Evolutionary conservation across 805 yeast genomes (phyloP), one percentile per base, ranked within the genome.

Genomic region (Saccharomycopsis javanensis): DNA sequence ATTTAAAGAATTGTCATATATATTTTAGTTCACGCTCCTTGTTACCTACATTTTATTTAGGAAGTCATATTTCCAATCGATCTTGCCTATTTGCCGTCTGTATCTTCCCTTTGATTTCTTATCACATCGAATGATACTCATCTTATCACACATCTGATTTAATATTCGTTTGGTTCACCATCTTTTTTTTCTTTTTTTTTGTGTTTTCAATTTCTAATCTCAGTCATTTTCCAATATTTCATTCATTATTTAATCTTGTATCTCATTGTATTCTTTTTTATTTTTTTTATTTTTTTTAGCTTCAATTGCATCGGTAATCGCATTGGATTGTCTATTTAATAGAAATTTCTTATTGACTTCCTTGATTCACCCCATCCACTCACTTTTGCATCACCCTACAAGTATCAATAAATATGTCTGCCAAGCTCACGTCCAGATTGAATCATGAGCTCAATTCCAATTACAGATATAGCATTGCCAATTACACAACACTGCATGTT

Each of bases 401-500:
- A 31, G 13, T 31, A 11, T n/a, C 35, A 35, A 27, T 7, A 11
- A 48, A 34, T 11, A n/a, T 28, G 31, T 33, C 42, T n/a, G 28
- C 46, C 10, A 28, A 48, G 11, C 48, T 42, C 15, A 20, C 28
- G 2, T 42, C 48, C n/a, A 48, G 59, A 25, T 30, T 57, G 51
- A 57, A 52, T n/a, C 28, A 28, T 11, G 48, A 52, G 16, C 18
- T 52, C 16, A 35, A 27, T 20, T n/a, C 34, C 30, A 27, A 34
- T 11, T 59, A 59, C 55, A 38, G 50, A 30, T 7, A 16, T 11
- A 60, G 54, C 15, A 59, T 59, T 20, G 25, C 37, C 34, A 38
- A 50, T 7, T 55, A 54, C 27, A 42, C 25, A 20, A 10, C 48
- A 42, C 48, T 20, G 48, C 16, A 50, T 51, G 48, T n/a, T 11